phyloP scores from a whole-genome alignment of 495 filamentous ascomycete genomes.

The Geoglossum glabrum region DNA sequence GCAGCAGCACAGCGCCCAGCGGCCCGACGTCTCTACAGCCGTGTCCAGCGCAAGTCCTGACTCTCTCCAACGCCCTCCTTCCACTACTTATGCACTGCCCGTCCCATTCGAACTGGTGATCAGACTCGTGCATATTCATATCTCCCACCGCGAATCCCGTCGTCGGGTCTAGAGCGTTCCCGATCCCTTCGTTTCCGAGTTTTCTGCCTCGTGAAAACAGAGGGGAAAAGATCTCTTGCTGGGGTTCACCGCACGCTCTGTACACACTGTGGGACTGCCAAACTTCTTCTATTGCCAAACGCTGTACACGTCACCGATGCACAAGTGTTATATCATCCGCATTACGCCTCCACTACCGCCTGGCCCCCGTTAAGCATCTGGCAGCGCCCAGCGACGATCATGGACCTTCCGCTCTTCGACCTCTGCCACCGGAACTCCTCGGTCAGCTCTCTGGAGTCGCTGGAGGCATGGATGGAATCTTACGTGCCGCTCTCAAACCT shows the following conservation, averaged over 20 bases:
- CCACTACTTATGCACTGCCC: not conserved
- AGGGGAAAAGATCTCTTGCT: no score
- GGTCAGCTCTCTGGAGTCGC: not conserved
- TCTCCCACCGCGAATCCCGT: not conserved
- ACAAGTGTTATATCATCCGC: not conserved
- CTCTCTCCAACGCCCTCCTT: not conserved
- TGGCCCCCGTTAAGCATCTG: not conserved
- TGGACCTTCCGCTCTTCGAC: not conserved
- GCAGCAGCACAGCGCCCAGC: not conserved
- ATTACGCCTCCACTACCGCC: not conserved
- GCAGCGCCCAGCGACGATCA: not conserved
- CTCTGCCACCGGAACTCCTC: not conserved
- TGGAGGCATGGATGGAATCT: not conserved
- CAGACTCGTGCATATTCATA: not conserved
- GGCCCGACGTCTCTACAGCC: not conserved
- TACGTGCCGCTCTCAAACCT: not conserved
- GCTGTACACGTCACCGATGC: not conserved
- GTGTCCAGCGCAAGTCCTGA: not conserved
- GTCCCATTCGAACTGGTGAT: not conserved
- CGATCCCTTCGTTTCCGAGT: not conserved
- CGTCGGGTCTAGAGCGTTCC: not conserved
- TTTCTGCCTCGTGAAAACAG: not conserved
- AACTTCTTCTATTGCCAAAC: not conserved
- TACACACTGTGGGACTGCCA: not conserved
- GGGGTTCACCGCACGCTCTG: not conserved